A percentile compares a stretch with the other conserved stretches of the same genome.
phyloP scores from a whole-genome alignment of 2,329 filamentous ascomycete species.

The Arachnomyces sp. region DNA sequence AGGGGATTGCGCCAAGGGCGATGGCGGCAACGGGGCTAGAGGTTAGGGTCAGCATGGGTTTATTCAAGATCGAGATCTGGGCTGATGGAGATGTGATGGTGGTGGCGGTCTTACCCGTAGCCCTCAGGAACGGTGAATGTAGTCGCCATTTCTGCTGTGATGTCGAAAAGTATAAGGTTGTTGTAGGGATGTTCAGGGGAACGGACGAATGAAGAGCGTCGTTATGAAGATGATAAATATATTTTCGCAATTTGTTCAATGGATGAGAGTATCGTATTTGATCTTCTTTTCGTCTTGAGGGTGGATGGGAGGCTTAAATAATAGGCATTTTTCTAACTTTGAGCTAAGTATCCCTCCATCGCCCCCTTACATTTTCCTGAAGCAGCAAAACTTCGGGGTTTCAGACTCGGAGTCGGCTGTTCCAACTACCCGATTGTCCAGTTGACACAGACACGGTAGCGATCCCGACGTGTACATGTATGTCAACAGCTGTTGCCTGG shows the following conservation, averaged over 20 bases:
- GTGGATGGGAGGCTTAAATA: no score
- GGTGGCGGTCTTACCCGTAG: conserved; percentile 38
- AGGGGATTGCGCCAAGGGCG: conserved; percentile 46
- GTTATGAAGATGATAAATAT: no score
- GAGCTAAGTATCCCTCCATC: neutral
- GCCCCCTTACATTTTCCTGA: neutral
- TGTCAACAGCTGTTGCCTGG: no score
- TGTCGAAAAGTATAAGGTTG: neutral
- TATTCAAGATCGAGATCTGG: neutral
- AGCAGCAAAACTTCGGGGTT: no score
- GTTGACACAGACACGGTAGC: no score
- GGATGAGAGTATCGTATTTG: no score
- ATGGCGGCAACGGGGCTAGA: conserved; percentile 50
- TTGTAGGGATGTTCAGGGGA: neutral
- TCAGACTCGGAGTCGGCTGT: no score
- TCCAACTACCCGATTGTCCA: no score
- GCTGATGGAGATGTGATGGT: neutral
- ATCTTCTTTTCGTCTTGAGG: no score
- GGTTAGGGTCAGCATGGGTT: neutral
- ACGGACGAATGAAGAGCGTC: no score
- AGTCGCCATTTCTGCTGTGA: conserved; percentile 27
- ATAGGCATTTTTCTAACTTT: neutral
- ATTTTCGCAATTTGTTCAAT: no score
- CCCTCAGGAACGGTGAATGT: conserved; percentile 38
- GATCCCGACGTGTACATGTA: no score